Base-by-base conservation (phyloP, 108 stramenopile genomes). In the Skeletonema menzelii region DNA sequence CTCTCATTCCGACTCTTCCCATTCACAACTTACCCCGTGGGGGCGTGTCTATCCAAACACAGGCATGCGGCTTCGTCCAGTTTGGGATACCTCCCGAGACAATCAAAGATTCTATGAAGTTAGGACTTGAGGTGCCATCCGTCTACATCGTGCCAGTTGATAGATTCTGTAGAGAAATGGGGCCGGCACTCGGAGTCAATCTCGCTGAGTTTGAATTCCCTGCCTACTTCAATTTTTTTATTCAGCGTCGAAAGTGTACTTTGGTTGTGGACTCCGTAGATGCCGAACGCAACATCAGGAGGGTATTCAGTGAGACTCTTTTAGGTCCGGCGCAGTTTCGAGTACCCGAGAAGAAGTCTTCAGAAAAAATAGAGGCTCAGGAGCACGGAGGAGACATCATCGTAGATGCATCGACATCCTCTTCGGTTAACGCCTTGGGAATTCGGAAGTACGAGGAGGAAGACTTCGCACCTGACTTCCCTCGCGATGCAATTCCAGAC, bases 191-290 rank as follows among this genome's bases (percentile, higher is more conserved):
- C 6, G 97, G 97, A 14, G 90, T 95, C 8, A 98, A 98, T 65
- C 81, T 98, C 12, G 96, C 95, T 17, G 97, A 98, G 70, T 96
- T 98, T 70, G 97, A 98, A 76, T 98, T 97, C 81, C 97, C 97
- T 8, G 96, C 91, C 5, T 98, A 98, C 74, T 98, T 95, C 79
- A 96, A 95, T 69, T 98, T 95, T 65, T 98, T 98, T 69, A 85
- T 96, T 6, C 82, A 87, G 59, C 81, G 91, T 8, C 87, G 91
- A 59, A 73, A 83, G n/a, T 94, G 93, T 63, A 96, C 92, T 15
- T 81, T 96, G 32, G 87, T 96, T 24, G 95, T 95, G 8, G 95
- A 95, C 58, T 84, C 81, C 8, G 82, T 86, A 15, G 90, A 90
- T 28, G 91, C 91, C 10, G 88, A 95, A 75, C 83, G 87, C 27